Evolutionary conservation across 2,329 filamentous ascomycete genomes (phyloP), one percentile per base, ranked within the genome.

Genomic region (Fusarium sp.): DNA sequence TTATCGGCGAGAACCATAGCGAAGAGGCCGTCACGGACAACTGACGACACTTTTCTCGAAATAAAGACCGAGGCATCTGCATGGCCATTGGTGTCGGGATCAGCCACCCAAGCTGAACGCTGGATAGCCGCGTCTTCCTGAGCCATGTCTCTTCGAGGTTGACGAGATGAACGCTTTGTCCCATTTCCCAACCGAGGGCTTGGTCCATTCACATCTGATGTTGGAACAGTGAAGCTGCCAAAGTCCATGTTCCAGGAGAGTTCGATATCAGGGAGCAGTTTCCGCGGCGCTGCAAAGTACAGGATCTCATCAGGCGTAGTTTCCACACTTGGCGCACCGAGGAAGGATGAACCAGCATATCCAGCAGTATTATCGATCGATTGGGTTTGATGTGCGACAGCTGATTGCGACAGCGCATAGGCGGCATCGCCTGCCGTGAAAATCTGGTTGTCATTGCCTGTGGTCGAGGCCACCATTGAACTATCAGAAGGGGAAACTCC

Each of bases 401-500:
- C 65, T 7, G 72, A 45, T 30, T 76, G 72, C 4, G 69, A 67
- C 7, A 68, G 56, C 27, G 66, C 59, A 63, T 72, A 76, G 7
- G 68, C 66, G 45, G 72, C 63, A 23, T 78, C 75, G 6, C 72
- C 66, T n/a, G 73, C 52, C 7, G 70, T 65, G 20, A 76, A 73
- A 1, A 60, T 60, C 16, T 73, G 75, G 11, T 59, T 61, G 6
- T 78, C 76, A 23, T 72, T 72, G 1, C 76, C 75, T 6, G 64
- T 59, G 11, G 64, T 72, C 3, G 76, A 76, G 32, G 71, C 65
- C 57, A 77, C 65, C 37, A 70, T 76, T 23, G 76, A 76, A 25
- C 73, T 73, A 25, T 76, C 76, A 7, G 75, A 76, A 9, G 76
- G 76, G 9, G 76, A 78, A 59, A 77, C 72, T 35, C 67, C 75